Evolutionary conservation across 2,329 filamentous ascomycete species (phyloP).

Genomic region (Alternaria arborescens): DNA sequence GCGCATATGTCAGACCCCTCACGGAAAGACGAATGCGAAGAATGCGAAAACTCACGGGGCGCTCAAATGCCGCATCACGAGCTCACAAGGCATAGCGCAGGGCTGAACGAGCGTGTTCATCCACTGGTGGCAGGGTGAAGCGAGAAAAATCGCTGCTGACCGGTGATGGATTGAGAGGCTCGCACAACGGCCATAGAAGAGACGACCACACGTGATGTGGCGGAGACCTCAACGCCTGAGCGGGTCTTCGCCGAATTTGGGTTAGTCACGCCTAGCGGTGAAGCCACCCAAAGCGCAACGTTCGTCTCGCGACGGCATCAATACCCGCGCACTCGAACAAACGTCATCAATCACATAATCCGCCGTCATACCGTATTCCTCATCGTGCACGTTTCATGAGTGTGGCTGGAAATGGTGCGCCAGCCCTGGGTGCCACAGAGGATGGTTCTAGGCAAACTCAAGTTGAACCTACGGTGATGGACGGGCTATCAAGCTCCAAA

Average conservation of each 20-base stretch:
- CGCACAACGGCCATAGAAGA: constrained; percentile 3
- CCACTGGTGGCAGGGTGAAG: constrained; percentile 7
- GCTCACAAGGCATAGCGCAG: constrained; percentile 24
- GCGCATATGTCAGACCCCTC: neutral
- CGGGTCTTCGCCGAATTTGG: constrained; percentile 10
- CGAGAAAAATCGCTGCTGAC: neutral
- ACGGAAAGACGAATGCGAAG: constrained; percentile 33
- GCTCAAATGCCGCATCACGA: constrained; percentile 11
- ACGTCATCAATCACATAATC: constrained; percentile 23
- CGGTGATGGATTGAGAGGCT: constrained; percentile 4
- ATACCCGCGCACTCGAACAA: constrained; percentile 31
- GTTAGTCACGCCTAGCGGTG: constrained; percentile 18
- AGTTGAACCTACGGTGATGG: constrained; percentile 49
- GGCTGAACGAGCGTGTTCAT: constrained; percentile 12
- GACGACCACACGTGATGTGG: constrained; percentile 16
- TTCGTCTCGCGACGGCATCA: constrained; percentile 30
- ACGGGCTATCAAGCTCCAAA: constrained; percentile 58
- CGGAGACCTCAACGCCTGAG: constrained; percentile 14
- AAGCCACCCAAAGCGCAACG: constrained; percentile 30
- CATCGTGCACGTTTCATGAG: constrained; percentile 43
- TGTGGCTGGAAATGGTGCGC: constrained; percentile 50
- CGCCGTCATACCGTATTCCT: constrained; percentile 8
- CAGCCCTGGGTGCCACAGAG: constrained; percentile 48
- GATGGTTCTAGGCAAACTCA: constrained; percentile 44
- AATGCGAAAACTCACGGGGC: constrained; percentile 30